Evolutionary conservation across 768 basidiomycete species (phyloP), one percentile per base, ranked within the genome.

Genomic region (Boletus reticulatus): DNA sequence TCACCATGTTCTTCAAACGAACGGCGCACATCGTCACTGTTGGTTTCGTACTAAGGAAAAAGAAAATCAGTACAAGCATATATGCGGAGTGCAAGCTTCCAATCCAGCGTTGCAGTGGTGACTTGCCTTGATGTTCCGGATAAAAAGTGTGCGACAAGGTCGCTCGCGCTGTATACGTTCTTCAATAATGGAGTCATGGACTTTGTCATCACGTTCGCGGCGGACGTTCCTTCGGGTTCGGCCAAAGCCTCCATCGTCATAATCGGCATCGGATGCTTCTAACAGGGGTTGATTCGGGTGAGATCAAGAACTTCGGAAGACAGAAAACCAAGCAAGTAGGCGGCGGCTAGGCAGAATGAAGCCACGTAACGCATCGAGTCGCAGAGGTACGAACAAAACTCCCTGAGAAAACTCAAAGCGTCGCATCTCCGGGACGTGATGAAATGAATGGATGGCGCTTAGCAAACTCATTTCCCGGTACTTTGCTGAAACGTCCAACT

Each of bases 91-190:
- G 56, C 61, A 54, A 53, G 58, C 45, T 43, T 55, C 20, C 29
- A 44, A 55, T 45, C 46, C n/a, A 47, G 53, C 43, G 36, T 58
- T 58, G 59, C 59, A 54, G 38, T 29, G 19, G 54, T 56, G 55
- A 83, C 92, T 88, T 75, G 91, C 96, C 87, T 94, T 97, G 67
- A 99, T 92, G 70, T 99, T 99, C 64, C 97, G 86, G 61, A 98
- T 94, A 69, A 99, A 99, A 34, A 99, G 76, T 4, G 94, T 98
- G 50, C 97, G 84, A 73, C 97, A 98, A 1, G 94, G 94, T 62
- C 94, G 81, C 78, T 99, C 96, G 60, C 90, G 85, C 70, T 92
- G 87, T 62, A 94, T 90, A 58, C 96, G 87, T 70, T 95, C 91
- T 80, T 94, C 92, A 76, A 96, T 94, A 59, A 94, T 87, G 38